A percentile compares a stretch with the other conserved stretches of the same genome.
Evolutionary conservation across 371 early-diverging fungal species (phyloP).

Genomic region (Entomophthora muscae): DNA sequence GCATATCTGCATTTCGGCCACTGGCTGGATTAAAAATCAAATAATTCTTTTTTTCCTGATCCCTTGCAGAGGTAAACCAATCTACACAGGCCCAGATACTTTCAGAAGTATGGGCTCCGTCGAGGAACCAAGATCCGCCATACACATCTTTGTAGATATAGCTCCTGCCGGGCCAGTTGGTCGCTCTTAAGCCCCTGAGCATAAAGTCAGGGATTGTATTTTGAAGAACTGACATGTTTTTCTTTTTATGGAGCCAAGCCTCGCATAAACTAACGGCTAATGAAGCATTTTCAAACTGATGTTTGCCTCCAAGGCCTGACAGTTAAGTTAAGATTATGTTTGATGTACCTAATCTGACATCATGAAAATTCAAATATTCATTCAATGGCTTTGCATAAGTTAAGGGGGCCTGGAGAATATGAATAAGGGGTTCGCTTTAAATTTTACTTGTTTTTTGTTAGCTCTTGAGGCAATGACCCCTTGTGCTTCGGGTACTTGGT

Average conservation of each 20-base stretch:
- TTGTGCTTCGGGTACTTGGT: conserved; percentile 49
- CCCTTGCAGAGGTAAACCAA: neutral
- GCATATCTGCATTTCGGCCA: conserved; percentile 40
- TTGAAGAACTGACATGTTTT: conserved; percentile 15
- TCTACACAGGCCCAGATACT: conserved; percentile 32
- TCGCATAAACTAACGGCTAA: conserved; percentile 51
- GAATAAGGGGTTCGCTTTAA: conserved; percentile 10
- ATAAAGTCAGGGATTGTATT: conserved; percentile 25
- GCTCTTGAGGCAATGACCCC: conserved; percentile 49
- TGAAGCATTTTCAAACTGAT: conserved; percentile 72
- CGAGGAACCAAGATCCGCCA: conserved; percentile 51
- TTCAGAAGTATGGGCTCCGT: conserved; percentile 91
- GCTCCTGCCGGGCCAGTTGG: conserved; percentile 82
- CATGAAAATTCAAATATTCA: conserved; percentile 1
- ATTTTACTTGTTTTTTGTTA: conserved; percentile 33
- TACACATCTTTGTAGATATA: conserved; percentile 30
- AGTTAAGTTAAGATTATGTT: neutral
- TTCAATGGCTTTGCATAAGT: neutral
- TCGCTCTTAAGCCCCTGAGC: conserved; percentile 32
- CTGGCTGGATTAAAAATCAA: conserved; percentile 80
- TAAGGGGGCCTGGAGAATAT: conserved; percentile 13
- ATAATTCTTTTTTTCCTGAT: conserved; percentile 17
- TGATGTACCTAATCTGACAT: neutral
- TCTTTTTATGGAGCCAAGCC: conserved; percentile 30
- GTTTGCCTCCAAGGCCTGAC: conserved; percentile 56